A percentile compares a stretch with the other conserved stretches of the same genome.
These are phyloP conservation scores for Rhizopus stolonifer DNA, from an alignment of 371 early-diverging fungal genomes.

Conservation along the genomic window DNA sequence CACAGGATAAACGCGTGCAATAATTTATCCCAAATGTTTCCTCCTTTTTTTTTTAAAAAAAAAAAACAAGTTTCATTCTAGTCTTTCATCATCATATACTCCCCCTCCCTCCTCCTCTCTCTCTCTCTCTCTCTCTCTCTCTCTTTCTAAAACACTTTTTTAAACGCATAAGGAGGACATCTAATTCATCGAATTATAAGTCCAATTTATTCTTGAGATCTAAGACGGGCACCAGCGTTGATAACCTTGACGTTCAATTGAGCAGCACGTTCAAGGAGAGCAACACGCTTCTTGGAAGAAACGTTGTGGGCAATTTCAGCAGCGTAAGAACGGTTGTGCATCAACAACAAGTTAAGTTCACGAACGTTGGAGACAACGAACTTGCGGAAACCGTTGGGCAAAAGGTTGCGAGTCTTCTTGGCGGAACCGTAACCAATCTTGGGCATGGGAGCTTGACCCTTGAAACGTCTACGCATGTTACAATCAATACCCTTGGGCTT, in stretches of 20 bases:
- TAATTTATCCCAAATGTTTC: no score
- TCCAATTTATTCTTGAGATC: constrained; percentile 79
- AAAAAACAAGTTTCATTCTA: no score
- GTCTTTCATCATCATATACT: no score
- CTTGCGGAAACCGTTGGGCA: constrained; percentile 99
- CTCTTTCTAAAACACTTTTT: neutral
- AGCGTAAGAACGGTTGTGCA: constrained; percentile 99
- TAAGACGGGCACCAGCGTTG: constrained; percentile 96
- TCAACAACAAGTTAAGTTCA: constrained; percentile 96
- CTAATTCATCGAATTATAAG: neutral
- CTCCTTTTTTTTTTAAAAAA: no score
- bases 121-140: no score
- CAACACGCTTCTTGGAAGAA: constrained; percentile 96
- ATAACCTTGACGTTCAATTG: constrained; percentile 97
- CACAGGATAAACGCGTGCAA: no score
- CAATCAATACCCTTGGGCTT: constrained; percentile 99
- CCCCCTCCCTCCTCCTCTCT: no score
- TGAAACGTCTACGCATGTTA: constrained; percentile 95
- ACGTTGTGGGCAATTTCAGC: constrained; percentile 99
- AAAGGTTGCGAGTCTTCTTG: constrained; percentile 93
- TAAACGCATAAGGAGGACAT: neutral
- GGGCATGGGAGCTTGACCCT: constrained; percentile 99
- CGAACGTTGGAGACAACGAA: constrained; percentile 92
- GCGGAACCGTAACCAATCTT: constrained; percentile 99
- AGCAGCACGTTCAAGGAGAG: constrained; percentile 95